Base-by-base conservation (phyloP, 805 yeast genomes). In the Saccharomycopsis malanga region DNA sequence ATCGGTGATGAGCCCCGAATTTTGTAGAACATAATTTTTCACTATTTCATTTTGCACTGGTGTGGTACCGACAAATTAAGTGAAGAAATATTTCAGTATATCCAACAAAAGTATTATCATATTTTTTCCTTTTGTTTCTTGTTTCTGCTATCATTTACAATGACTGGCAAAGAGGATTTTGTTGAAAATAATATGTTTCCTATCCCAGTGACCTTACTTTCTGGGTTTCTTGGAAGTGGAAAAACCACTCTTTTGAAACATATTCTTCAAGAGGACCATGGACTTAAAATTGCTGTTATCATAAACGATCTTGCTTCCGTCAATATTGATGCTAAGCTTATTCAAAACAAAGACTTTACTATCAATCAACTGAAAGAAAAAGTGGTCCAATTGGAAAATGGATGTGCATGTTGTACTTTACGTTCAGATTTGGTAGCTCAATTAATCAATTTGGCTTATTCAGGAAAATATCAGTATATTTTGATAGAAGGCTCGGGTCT, bases 321-420 rank as follows among this genome's bases (percentile, higher is more conserved):
- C 36, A 71, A 71, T 53, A 66, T 72, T 21, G 76, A 71, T 54
- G 74, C 74, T 2, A 58, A 65, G 2, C 56, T 71, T 23, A 61
- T 71, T 24, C 58, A 61, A 40, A 56, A 64, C 41, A 73, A 71
- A 12, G 42, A 51, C n/a, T 32, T 43, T 39, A 39, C 21, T 25
- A 34, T 42, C 4, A 32, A 61, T 43, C 17, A 32, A 32, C 50
- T 41, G 34, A 46, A 62, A 44, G 75, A 71, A 50, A 69, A 70
- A 48, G 53, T 71, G 39, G 64, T 71, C 32, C 73, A 71, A 50
- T 54, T 71, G 21, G 74, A 71, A 51, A 71, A 71, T 49, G 76
- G 76, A 4, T 71, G 76, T 49, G 70, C 70, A 29, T 71, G 76
- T 47, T 71, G 76, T 52, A 71, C 75, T 1, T 61, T 71, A 39